Percentiles rank a stretch among this genome's conserved stretches.
These are phyloP conservation scores for Cytospora schulzeri DNA, from an alignment of 2,329 filamentous ascomycete species.

Conservation along the genomic window DNA sequence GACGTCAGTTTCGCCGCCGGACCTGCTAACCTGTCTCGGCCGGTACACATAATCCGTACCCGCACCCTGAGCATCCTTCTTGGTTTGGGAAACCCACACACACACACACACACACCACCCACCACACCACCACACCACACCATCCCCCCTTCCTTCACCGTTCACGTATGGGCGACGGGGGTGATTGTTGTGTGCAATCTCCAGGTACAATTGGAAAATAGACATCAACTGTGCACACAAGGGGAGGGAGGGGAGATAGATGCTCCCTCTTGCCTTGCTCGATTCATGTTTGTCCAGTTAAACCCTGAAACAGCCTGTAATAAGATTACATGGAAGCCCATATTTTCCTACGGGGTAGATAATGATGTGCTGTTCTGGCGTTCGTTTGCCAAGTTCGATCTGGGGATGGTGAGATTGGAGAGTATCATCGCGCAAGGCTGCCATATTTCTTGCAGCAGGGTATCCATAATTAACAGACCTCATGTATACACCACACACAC, in stretches of 20 bases:
- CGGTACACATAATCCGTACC: neutral
- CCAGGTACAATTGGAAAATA: too few relatives aligned
- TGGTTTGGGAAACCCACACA: too few relatives aligned
- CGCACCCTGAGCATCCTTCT: too few relatives aligned
- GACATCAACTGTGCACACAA: too few relatives aligned
- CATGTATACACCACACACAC: too few relatives aligned
- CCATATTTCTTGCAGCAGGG: conserved; percentile 12
- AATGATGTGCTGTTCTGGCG: conserved; percentile 13
- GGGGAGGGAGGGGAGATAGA: too few relatives aligned
- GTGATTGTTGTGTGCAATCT: neutral
- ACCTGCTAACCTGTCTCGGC: neutral
- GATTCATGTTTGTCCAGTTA: neutral
- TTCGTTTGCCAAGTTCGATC: conserved; percentile 12
- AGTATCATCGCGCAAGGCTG: conserved; percentile 19
- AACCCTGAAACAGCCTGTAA: neutral
- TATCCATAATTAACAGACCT: neutral
- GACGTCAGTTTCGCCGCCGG: neutral
- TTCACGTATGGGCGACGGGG: too few relatives aligned
- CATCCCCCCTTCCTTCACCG: too few relatives aligned
- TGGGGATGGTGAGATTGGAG: conserved; percentile 21
- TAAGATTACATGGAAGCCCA: neutral
- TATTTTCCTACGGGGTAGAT: neutral
- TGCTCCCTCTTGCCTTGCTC: neutral
- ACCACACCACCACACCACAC: too few relatives aligned
- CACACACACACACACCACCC: too few relatives aligned